Conservation (phyloP, 345 rosid genomes). For the Psidium guajava region DNA sequence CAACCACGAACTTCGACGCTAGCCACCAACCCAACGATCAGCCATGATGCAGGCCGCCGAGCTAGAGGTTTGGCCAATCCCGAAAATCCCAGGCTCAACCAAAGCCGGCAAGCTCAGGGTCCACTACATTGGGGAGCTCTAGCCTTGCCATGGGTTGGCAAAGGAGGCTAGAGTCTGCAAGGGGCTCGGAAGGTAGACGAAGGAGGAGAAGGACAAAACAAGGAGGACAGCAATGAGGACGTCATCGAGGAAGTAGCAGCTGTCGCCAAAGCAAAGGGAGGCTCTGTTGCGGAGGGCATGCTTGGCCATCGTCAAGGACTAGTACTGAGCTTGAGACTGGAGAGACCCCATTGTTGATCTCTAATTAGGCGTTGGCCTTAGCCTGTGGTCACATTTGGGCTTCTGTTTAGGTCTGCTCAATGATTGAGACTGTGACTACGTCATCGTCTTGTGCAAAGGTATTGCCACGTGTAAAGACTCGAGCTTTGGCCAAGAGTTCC, state of each 20-base stretch:
- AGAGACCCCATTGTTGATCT: constrained; percentile 10
- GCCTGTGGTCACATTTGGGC: neutral
- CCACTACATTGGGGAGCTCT: too few relatives aligned
- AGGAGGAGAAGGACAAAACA: constrained; percentile 58
- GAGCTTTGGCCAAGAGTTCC: neutral
- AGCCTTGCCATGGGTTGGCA: neutral
- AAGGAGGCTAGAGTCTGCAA: neutral
- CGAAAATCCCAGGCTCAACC: too few relatives aligned
- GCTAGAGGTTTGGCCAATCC: too few relatives aligned
- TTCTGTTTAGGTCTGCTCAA: neutral
- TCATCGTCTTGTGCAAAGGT: neutral
- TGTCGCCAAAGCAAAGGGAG: too few relatives aligned
- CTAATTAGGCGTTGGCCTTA: neutral
- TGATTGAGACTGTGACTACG: neutral
- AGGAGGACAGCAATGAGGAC: constrained; percentile 44
- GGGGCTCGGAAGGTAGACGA: constrained; percentile 11
- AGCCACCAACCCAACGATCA: too few relatives aligned
- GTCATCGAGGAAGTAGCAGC: too few relatives aligned
- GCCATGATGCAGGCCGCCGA: too few relatives aligned
- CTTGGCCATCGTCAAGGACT: constrained; percentile 40
- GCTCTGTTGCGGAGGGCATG: neutral
- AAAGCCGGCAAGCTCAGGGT: too few relatives aligned
- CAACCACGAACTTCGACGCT: accelerated
- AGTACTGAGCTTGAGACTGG: constrained; percentile 3
- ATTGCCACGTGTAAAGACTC: neutral